Percentiles rank a stretch among this genome's conserved stretches.
Evolutionary conservation across 306 rosid genomes (phyloP).

Genomic region (Lathyrus sativus): DNA sequence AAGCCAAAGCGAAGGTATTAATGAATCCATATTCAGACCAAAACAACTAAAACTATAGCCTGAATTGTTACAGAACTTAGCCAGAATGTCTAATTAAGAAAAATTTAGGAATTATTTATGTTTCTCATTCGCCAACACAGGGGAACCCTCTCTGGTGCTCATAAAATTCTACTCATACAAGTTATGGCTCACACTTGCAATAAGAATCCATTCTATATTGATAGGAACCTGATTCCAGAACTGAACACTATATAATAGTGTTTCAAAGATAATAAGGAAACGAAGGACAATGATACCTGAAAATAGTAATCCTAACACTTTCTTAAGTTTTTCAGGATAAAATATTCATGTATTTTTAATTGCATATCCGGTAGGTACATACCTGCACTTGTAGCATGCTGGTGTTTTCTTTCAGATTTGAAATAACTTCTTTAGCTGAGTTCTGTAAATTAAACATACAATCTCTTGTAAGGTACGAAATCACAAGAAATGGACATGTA

Average conservation of each 20-base stretch:
- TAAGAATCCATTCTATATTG: not conserved
- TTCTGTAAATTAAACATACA: constrained; percentile 56
- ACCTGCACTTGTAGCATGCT: constrained; percentile 65
- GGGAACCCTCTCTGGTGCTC: constrained; percentile 26
- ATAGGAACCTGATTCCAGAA: constrained; percentile 24
- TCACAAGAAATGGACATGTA: not conserved
- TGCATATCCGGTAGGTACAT: constrained; percentile 39
- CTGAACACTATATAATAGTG: constrained; percentile 14
- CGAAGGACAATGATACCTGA: constrained; percentile 14
- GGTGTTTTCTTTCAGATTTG: constrained; percentile 50
- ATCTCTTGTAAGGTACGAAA: constrained; percentile 34
- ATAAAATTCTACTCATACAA: constrained; percentile 28
- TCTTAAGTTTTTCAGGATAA: constrained; percentile 9
- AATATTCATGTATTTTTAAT: constrained; percentile 23
- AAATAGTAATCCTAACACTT: constrained; percentile 19
- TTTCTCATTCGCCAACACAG: not conserved
- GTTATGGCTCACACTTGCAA: constrained; percentile 31
- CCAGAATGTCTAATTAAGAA: constrained; percentile 26
- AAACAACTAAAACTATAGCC: constrained; percentile 22
- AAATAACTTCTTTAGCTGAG: constrained; percentile 48
- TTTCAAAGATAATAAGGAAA: constrained; percentile 27
- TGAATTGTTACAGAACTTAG: constrained; percentile 23
- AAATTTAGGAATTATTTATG: not conserved
- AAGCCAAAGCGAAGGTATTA: constrained; percentile 24
- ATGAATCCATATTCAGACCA: constrained; percentile 14